Percentiles rank a stretch among this genome's conserved stretches.
Evolutionary conservation across 306 rosid genomes (phyloP).

Genomic region (Aeschynomene evenia): DNA sequence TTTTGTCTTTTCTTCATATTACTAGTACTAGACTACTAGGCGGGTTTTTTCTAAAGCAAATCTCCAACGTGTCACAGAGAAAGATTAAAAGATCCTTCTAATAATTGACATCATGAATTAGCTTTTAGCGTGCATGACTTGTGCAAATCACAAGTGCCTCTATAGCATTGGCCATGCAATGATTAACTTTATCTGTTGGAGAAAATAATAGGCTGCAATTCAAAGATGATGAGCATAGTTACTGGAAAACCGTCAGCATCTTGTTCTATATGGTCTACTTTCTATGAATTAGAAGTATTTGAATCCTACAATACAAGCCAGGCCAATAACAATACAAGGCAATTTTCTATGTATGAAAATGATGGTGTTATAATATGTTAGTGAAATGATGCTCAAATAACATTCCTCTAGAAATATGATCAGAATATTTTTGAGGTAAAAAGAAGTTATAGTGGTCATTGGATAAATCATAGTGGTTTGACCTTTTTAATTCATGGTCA

Average conservation of each 20-base stretch:
- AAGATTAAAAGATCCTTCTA: not conserved
- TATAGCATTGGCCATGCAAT: not conserved
- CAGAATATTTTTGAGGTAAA: no score
- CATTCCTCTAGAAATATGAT: no score
- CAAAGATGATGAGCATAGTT: not conserved
- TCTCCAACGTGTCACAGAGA: not conserved
- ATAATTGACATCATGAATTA: slow-evolving; percentile 8
- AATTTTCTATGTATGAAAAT: not conserved
- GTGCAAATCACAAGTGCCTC: not conserved
- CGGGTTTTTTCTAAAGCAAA: not conserved
- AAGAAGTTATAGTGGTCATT: no score
- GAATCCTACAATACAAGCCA: no score
- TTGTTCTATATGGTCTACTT: not conserved
- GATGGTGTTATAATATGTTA: no score
- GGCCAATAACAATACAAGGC: not conserved
- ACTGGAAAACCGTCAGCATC: not conserved
- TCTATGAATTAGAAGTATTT: no score
- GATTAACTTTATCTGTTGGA: not conserved
- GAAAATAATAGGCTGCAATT: not conserved
- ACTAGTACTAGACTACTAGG: not conserved
- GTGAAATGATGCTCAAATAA: no score
- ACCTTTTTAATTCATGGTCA: no score
- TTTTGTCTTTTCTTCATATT: not conserved
- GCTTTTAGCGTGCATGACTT: not conserved
- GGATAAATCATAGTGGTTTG: no score